Conservation (phyloP, 495 filamentous ascomycete genomes). For the Neurospora sp. region DNA sequence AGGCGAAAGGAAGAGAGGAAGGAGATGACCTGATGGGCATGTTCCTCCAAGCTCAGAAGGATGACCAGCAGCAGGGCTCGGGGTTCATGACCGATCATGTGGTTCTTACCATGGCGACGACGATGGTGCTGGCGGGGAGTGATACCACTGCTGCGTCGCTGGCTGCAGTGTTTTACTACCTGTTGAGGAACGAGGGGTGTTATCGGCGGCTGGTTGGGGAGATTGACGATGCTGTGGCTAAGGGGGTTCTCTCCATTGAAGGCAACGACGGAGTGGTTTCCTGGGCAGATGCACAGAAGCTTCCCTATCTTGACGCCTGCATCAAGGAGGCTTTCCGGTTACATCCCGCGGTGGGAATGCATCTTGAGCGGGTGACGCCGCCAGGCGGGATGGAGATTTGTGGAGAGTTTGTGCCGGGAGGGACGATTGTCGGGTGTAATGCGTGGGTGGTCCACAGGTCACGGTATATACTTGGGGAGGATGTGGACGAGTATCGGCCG, state of each 20-base stretch:
- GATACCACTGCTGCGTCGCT: slow-evolving; percentile 48
- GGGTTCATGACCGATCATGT: slow-evolving; percentile 41
- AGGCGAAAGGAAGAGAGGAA: neutral
- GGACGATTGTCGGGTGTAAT: slow-evolving; percentile 45
- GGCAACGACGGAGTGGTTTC: slow-evolving; percentile 31
- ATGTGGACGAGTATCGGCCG: slow-evolving; percentile 32
- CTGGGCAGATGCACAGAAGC: neutral
- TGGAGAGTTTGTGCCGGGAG: slow-evolving; percentile 41
- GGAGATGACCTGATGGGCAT: neutral
- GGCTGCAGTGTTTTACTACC: slow-evolving; percentile 39
- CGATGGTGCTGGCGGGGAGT: slow-evolving; percentile 45
- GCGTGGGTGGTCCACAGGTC: slow-evolving; percentile 44
- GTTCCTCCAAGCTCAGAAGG: neutral
- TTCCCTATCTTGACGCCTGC: slow-evolving; percentile 54
- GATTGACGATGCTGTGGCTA: neutral
- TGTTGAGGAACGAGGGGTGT: slow-evolving; percentile 30
- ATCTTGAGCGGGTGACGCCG: slow-evolving; percentile 49
- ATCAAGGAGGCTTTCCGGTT: slow-evolving; percentile 56
- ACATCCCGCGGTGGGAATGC: slow-evolving; percentile 43
- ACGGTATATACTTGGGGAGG: slow-evolving; percentile 34
- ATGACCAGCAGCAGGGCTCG: slow-evolving; percentile 32
- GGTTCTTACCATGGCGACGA: slow-evolving; percentile 38
- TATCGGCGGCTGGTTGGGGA: slow-evolving; percentile 31
- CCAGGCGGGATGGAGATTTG: slow-evolving; percentile 40
- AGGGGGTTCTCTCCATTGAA: slow-evolving; percentile 31